Conservation (phyloP, 768 basidiomycete genomes). For the Tubosaeta sp. region DNA sequence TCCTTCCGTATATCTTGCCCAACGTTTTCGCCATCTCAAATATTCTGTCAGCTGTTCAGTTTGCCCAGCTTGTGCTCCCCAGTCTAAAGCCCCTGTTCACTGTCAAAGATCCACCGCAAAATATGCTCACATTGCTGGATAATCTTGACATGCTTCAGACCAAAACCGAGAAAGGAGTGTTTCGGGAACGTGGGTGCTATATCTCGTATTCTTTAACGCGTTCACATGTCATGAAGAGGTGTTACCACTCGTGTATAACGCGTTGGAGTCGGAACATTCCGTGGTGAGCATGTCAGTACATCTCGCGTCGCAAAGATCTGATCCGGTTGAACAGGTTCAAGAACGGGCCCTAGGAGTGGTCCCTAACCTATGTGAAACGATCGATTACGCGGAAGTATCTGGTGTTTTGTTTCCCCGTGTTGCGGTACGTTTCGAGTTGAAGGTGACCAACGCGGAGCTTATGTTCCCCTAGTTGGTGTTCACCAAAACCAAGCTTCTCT, state of each 20-base stretch:
- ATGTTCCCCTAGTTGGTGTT: slow-evolving; percentile 69
- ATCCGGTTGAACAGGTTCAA: slow-evolving; percentile 60
- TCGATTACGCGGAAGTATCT: slow-evolving; percentile 95
- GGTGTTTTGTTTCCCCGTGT: slow-evolving; percentile 87
- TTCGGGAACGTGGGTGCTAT: slow-evolving; percentile 74
- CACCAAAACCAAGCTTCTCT: slow-evolving; percentile 82
- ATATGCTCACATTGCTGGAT: slow-evolving; percentile 91
- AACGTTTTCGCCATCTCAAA: slow-evolving; percentile 90
- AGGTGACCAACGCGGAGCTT: slow-evolving; percentile 3
- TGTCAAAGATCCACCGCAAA: slow-evolving; percentile 94
- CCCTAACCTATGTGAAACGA: slow-evolving; percentile 84
- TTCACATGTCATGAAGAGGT: slow-evolving; percentile 57
- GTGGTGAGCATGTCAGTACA: slow-evolving; percentile 41
- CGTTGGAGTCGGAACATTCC: slow-evolving; percentile 92
- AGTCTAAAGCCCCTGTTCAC: slow-evolving; percentile 86
- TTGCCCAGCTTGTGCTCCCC: slow-evolving; percentile 76
- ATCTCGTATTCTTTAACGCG: not conserved
- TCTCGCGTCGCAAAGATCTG: not conserved
- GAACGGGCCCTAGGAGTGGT: slow-evolving; percentile 83
- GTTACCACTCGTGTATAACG: slow-evolving; percentile 93
- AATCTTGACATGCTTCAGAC: slow-evolving; percentile 82
- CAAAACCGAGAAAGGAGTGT: slow-evolving; percentile 83
- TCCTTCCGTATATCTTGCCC: slow-evolving; percentile 92
- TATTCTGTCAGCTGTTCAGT: slow-evolving; percentile 72
- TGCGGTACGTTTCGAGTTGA: slow-evolving; percentile 54